Evolutionary conservation across 306 rosid genomes (phyloP).

Genomic region (Ammopiptanthus mongolicus): DNA sequence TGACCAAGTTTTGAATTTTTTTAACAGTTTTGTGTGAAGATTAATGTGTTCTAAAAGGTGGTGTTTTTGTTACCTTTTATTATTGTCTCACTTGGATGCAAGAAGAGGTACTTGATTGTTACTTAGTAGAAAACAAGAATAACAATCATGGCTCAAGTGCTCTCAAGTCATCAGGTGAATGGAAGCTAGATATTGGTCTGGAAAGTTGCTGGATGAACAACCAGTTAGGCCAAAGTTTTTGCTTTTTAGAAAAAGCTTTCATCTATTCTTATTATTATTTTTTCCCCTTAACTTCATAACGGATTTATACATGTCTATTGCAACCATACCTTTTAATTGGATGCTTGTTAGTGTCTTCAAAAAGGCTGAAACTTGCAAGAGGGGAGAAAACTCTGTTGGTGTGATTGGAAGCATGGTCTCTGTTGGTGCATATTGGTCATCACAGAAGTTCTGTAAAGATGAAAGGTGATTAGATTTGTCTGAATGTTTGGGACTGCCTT

Average conservation of each 20-base stretch:
- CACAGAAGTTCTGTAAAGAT: conserved; percentile 27
- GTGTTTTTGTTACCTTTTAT: neutral
- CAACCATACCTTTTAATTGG: conserved; percentile 34
- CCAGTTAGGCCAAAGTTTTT: neutral
- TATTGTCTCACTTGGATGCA: neutral
- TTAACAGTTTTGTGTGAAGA: neutral
- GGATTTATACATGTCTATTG: conserved; percentile 9
- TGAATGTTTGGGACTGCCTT: conserved; percentile 31
- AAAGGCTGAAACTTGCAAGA: conserved; percentile 21
- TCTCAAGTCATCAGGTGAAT: conserved; percentile 11
- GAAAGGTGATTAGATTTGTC: conserved; percentile 33
- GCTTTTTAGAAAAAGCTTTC: neutral
- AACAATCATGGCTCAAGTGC: conserved; percentile 5
- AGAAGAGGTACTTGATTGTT: neutral
- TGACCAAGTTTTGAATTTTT: neutral
- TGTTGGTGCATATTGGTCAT: conserved; percentile 37
- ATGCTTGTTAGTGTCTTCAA: conserved; percentile 32
- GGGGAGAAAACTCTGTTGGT: conserved; percentile 21
- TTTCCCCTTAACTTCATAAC: neutral
- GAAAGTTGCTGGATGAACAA: conserved; percentile 20
- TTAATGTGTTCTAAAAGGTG: neutral
- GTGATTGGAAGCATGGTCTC: conserved; percentile 39
- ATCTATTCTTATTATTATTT: neutral
- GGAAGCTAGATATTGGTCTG: conserved; percentile 7
- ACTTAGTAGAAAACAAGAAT: conserved; percentile 5